Conservation (phyloP, 2,329 filamentous ascomycete species). For the Neonectria faginata region DNA sequence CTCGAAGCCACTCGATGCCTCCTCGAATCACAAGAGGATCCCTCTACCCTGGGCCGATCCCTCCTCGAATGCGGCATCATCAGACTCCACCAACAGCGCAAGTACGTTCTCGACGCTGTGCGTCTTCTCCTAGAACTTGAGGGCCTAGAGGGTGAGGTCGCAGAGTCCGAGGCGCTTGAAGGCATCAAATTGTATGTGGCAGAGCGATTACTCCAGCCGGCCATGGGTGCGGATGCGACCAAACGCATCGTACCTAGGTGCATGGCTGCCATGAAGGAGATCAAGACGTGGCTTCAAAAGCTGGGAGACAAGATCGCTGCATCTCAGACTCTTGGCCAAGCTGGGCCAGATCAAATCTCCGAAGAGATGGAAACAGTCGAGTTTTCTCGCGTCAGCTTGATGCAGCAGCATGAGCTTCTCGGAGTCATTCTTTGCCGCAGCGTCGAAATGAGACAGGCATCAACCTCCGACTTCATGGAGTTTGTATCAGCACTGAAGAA, state of each 20-base stretch:
- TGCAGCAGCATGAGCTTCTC: conserved; percentile 90
- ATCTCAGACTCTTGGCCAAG: conserved; percentile 78
- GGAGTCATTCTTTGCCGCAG: conserved; percentile 83
- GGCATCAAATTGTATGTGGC: conserved; percentile 52
- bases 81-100: conserved; percentile 86
- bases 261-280: conserved; percentile 78
- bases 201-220: conserved; percentile 48
- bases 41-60: conserved; percentile 75
- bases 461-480: conserved; percentile 76
- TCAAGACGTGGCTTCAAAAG: conserved; percentile 81
- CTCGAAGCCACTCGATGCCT: conserved; percentile 83
- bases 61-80: conserved; percentile 84
- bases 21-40: conserved; percentile 77
- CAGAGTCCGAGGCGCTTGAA: conserved; percentile 51
- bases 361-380: conserved; percentile 83
- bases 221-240: conserved; percentile 53
- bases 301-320: conserved; percentile 82
- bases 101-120: conserved; percentile 84
- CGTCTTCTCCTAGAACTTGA: conserved; percentile 81
- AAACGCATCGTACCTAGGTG: conserved; percentile 79
- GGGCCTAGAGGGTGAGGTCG: conserved; percentile 64
- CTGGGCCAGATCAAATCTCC: conserved; percentile 60
- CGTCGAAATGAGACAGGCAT: conserved; percentile 79
- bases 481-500: conserved; percentile 77
- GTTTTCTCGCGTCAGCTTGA: conserved; percentile 82